These are phyloP conservation scores for Adansonia grandidieri DNA, from an alignment of 441 rosid genomes.

Conservation along the genomic window DNA sequence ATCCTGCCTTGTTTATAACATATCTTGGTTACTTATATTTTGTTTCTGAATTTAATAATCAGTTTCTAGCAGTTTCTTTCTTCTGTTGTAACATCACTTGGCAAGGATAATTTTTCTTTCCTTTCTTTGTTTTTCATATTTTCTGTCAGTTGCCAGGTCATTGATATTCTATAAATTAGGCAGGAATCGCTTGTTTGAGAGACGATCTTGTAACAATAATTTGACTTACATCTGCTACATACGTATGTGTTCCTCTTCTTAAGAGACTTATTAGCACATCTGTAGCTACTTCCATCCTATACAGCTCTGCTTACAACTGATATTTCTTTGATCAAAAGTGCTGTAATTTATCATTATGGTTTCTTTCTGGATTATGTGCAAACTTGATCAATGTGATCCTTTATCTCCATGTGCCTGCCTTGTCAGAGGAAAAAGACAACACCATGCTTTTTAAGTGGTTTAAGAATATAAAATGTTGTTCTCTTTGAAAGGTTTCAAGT, in stretches of 20 bases:
- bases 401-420: background rate
- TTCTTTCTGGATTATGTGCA: background rate
- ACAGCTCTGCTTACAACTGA: background rate
- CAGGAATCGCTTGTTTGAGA: slow-evolving; percentile 49
- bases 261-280: background rate
- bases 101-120: background rate
- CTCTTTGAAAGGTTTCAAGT: background rate
- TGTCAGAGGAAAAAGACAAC: background rate
- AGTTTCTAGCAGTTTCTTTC: background rate
- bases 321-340: background rate
- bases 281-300: slow-evolving; percentile 11
- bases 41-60: background rate
- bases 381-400: background rate
- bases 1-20: background rate
- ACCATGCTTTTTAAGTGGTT: background rate
- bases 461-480: slow-evolving; percentile 4
- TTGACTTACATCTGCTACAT: background rate
- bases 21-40: background rate
- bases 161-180: slow-evolving; percentile 69
- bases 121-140: background rate
- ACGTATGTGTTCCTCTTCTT: background rate
- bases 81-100: slow-evolving; percentile 2
- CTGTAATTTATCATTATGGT: background rate
- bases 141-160: slow-evolving; percentile 24
- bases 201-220: background rate